Percentiles rank a stretch among this genome's conserved stretches.
phyloP scores from a whole-genome alignment of 768 basidiomycete genomes.

The Infundibulicybe gibba region DNA sequence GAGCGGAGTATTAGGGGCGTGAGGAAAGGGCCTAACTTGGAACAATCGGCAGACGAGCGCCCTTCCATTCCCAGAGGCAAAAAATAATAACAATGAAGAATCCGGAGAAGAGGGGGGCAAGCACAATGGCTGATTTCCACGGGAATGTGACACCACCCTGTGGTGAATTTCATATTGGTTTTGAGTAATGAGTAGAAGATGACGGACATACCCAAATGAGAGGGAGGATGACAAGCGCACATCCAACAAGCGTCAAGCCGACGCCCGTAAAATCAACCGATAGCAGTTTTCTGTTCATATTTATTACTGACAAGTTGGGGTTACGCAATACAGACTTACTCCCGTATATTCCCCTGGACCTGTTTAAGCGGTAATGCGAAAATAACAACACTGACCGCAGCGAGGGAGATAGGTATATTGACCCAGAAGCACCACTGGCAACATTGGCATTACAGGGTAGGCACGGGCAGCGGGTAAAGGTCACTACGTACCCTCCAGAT shows the following conservation, averaged over 20 bases:
- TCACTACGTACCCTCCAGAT: no score
- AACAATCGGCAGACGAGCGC: no score
- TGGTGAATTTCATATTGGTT: not conserved
- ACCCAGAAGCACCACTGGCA: constrained; percentile 74
- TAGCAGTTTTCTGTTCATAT: constrained; percentile 51
- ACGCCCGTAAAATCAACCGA: constrained; percentile 65
- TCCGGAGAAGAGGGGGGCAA: constrained; percentile 58
- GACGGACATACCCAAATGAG: no score
- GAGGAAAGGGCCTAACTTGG: constrained; percentile 47
- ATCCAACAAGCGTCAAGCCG: no score
- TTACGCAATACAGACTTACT: constrained; percentile 21
- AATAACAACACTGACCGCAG: no score
- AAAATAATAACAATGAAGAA: constrained; percentile 52
- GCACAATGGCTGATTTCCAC: no score
- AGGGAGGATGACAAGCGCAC: no score
- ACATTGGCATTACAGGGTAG: not conserved
- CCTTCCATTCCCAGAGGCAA: no score
- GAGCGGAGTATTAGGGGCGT: not conserved
- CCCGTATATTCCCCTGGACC: constrained; percentile 45
- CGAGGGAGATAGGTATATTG: no score
- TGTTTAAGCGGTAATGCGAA: no score
- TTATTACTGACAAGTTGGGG: not conserved
- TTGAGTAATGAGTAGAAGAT: not conserved
- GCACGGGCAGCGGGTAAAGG: not conserved
- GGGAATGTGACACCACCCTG: constrained; percentile 74